Evolutionary conservation across 345 rosid species (phyloP).

Genomic region (Noccaea bulbosa): DNA sequence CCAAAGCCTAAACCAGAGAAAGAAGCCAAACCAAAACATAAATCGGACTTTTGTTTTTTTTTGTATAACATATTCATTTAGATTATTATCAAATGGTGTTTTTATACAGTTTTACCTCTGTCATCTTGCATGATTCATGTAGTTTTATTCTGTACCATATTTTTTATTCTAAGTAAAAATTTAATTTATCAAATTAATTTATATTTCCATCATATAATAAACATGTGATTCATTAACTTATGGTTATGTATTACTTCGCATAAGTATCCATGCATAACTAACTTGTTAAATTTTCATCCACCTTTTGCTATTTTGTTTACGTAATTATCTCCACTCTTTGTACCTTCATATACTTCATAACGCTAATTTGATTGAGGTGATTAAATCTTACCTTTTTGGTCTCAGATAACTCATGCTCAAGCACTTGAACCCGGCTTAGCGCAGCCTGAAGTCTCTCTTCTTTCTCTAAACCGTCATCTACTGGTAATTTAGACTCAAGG

Average conservation of each 20-base stretch:
- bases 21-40: conserved; percentile 20
- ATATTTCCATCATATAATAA: not conserved
- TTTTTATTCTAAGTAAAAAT: not conserved
- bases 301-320: not conserved
- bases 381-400: conserved; percentile 64
- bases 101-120: too few species aligned
- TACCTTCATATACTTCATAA: not conserved
- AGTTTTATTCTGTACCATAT: too few species aligned
- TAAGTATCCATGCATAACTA: too few species aligned
- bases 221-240: too few species aligned
- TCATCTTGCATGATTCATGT: too few species aligned
- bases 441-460: conserved; percentile 72
- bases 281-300: too few species aligned
- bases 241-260: too few species aligned
- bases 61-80: not conserved
- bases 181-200: not conserved
- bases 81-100: not conserved
- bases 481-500: conserved; percentile 45
- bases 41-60: not conserved
- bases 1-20: conserved; percentile 51
- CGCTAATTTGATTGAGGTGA: not conserved
- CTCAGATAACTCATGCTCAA: conserved; percentile 66
- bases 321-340: not conserved
- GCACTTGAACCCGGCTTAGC: conserved; percentile 52
- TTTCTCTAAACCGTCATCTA: conserved; percentile 57